phyloP scores from a whole-genome alignment of 2,329 filamentous ascomycete genomes.

The Thelonectria discophora region DNA sequence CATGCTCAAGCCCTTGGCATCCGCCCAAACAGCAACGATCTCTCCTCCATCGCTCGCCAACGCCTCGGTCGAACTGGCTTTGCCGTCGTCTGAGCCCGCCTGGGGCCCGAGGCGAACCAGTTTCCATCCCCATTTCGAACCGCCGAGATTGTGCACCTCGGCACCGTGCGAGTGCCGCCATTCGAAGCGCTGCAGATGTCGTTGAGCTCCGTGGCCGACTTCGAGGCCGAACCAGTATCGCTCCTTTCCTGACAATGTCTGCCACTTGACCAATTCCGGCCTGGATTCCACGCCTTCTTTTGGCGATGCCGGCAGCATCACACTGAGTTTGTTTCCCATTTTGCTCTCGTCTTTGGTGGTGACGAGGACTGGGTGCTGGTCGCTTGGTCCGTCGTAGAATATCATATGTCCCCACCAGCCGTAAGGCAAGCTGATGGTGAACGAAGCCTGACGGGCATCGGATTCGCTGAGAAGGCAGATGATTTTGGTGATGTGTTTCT shows the following conservation, averaged over 20 bases:
- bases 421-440: neutral
- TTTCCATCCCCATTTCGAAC: slow-evolving; percentile 26
- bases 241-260: neutral
- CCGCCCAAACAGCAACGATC: slow-evolving; percentile 26
- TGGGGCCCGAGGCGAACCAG: slow-evolving; percentile 19
- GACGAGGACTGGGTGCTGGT: neutral
- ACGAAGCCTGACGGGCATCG: neutral
- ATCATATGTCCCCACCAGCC: slow-evolving; percentile 11
- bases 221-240: slow-evolving; percentile 7
- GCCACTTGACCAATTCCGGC: neutral
- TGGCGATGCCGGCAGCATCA: neutral
- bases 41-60: slow-evolving; percentile 17
- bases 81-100: neutral
- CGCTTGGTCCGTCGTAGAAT: slow-evolving; percentile 1
- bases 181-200: slow-evolving; percentile 25
- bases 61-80: neutral
- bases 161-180: slow-evolving; percentile 18
- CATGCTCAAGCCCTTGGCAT: neutral
- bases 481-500: neutral
- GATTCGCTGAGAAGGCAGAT: slow-evolving; percentile 9
- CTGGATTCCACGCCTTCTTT: neutral
- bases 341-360: slow-evolving; percentile 4
- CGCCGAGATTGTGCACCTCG: slow-evolving; percentile 5
- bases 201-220: slow-evolving; percentile 12
- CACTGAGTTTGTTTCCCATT: neutral